Base-by-base conservation (phyloP, 78 protist species). In the Isochrysis galbana region DNA sequence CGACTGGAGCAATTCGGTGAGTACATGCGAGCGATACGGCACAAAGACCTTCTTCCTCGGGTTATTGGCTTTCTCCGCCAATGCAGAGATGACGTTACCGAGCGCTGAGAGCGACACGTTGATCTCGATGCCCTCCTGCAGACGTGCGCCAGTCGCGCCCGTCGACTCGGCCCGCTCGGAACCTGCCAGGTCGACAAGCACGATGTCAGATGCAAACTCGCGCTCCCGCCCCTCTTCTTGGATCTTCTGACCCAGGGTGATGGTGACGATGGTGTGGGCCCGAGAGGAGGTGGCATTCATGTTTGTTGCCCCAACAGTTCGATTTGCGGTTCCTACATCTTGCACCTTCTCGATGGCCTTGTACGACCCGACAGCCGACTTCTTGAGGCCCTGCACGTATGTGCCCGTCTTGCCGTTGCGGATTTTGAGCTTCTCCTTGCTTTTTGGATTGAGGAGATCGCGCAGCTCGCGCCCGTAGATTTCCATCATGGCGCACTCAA, bases 281-380 rank as follows among this genome's bases (percentile, higher is more conserved):
- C 99, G 96, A n/a, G 96, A 92, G 55, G 95, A 91, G 29, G 93
- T 90, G 21, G 95, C 95, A 95, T 98, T 98, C 98, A 98, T 98
- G 42, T 80, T 47, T 10, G 97, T 97, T 32, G 96, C 94, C 32
- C 98, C 38, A 38, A 55, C 72, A 11, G 94, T 94, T 0, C 98
- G 94, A 21, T 3, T 29, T 36, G 70, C 41, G 25, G 45, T 47
- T 36, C 94, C 94, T 47, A 25, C 83, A 29, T 89, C 82, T 82
- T 45, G 45, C 83, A 2, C 5, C 21, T 41, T 0, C 29, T 67
- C 82, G 80, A 89, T 89, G 32, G 19, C 36, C n/a, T 61, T 2
- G 91, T 42, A 89, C 22, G 89, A 47, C 17, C 10, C 80, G 39
- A 92, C 94, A 29, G 82, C 89, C 83, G 5, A 51, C 32, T 32